Evolutionary conservation across 2,329 filamentous ascomycete genomes (phyloP), one percentile per base, ranked within the genome.

Genomic region (Blumeriella jaapii): DNA sequence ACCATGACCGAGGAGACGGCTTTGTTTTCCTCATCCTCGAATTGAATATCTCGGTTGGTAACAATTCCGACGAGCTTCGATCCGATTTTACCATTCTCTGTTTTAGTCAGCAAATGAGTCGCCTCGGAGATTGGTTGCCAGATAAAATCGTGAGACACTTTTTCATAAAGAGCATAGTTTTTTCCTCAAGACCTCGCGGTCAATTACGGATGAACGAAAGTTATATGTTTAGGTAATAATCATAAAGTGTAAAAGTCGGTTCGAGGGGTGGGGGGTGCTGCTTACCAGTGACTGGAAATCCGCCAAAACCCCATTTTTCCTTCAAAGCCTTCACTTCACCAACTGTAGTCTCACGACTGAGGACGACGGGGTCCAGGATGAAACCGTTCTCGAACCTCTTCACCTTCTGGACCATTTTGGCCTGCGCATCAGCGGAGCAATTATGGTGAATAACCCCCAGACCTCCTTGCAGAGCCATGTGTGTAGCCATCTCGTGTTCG

Each of bases 141-240:
- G n/a, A 13, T 5, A 7, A 27, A 3, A 26, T 26, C 22, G 11
- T 6, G 25, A 18, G 22, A 33, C 32, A 39, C 34, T 43, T 41
- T 44, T 49, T 65, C 61, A 68, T 62, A 61, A 61, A 63, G 60
- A 60, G 55, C 54, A 60, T 62, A 65, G 58, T 49, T 64, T 63
- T 69, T 63, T 94, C 86, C 84, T 74, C 86, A 94, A 68, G 71
- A 84, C 82, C 73, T 72, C 77, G 67, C 71, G 71, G 78, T 82
- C 81, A 74, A 79, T n/a, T 93, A 72, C 84, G 85, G 91, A 89
- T 89, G 91, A 98, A 98, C 91, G 91, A 98, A 98, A 98, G 91
- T 96, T 96, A 95, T 82, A 67, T 65, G 64, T 68, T 72, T 69
- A 67, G 68, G 74, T 69, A 73, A 70, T 84, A 91, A 94, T 94